Evolutionary conservation across 306 rosid species (phyloP).

Genomic region (Luffa aegyptiaca): DNA sequence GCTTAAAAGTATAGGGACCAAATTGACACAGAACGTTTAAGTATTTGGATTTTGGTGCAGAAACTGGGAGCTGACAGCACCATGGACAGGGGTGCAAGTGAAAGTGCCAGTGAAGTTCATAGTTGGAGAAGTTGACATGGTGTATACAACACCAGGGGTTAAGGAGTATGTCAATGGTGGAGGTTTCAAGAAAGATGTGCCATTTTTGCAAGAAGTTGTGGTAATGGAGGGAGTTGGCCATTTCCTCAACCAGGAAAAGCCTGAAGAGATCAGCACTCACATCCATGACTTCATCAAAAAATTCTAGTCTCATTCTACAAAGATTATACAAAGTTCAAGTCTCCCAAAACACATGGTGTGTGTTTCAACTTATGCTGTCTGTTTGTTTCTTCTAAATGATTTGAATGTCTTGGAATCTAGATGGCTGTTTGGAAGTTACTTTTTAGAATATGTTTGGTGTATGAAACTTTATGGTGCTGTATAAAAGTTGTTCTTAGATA

Average conservation of each 20-base stretch:
- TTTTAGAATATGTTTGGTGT: too few species aligned
- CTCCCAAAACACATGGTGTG: background rate
- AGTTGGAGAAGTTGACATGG: conserved; percentile 62
- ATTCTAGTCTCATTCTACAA: conserved; percentile 9
- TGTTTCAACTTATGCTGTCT: background rate
- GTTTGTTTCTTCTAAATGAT: background rate
- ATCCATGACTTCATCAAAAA: conserved; percentile 45
- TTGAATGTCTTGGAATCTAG: background rate
- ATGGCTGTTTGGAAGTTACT: too few species aligned
- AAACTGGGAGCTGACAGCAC: conserved; percentile 64
- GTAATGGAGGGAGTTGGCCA: conserved; percentile 60
- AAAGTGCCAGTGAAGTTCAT: conserved; percentile 59
- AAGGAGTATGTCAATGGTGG: conserved; percentile 64
- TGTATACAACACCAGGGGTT: conserved; percentile 32
- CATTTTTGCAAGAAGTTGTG: conserved; percentile 44
- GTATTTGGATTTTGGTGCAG: conserved; percentile 20
- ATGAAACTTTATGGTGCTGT: too few species aligned
- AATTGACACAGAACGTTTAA: too few species aligned
- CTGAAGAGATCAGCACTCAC: conserved; percentile 43
- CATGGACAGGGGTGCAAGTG: conserved; percentile 50
- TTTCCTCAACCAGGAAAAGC: conserved; percentile 48
- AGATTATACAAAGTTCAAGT: background rate
- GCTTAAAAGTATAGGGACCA: background rate
- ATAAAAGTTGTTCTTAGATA: too few species aligned
- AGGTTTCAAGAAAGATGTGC: conserved; percentile 49